Base-by-base conservation (phyloP, 352 stramenopile genomes). In the Phytopythium kandeliae region DNA sequence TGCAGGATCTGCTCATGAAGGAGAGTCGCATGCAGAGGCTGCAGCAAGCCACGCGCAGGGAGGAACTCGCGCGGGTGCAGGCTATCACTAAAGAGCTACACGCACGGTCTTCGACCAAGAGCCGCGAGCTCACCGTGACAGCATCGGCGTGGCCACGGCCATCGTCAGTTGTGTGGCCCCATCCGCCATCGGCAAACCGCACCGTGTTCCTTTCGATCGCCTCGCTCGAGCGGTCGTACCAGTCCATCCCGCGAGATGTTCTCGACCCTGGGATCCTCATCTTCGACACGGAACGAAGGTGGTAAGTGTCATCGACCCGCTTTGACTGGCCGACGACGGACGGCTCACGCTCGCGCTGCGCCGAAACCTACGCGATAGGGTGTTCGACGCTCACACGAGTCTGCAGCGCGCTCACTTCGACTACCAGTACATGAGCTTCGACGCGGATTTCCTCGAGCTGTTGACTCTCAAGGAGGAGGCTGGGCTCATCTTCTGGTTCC, bases 131-230 rank as follows among this genome's bases (percentile, higher is more conserved):
- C 4, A 1, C 55, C 7, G 19, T 24, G 17, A 31, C 54, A n/a
- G 9, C 43, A 12, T 47, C 40, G 1, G 28, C 30, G 33, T 46
- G 47, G 51, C 48, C 55, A 2, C 70, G 76, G 3, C 79, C 76
- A 3, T 40, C 51, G n/a, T 85, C 77, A 1, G 60, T 88, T 10
- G 53, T 66, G 55, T 90, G 79, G 76, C 74, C 76, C 24, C 63
- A 78, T 33, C 57, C 70, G 36, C 76, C 79, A 11, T 79, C 59
- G 25, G n/a, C 48, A 0, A 73, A 77, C 38, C 74, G 74, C 17
- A 90, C 79, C 0, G 68, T 90, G 1, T 90, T 90, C 55, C 63
- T 88, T n/a, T 90, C 79, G 0, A 83, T 90, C 48, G 36, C 79
- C 0, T 64, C 76, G 44, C 51, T 90, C 8, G 76, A 90, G 37